Percentiles rank a stretch among this genome's conserved stretches.
Evolutionary conservation across 306 rosid genomes (phyloP).

Genomic region (Prunus persica): Prunus_persica_NCBIv2 NC_034010.1:17289501-17290000

Average conservation of each 20-base stretch:
- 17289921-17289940: constrained; percentile 25
- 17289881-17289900: background rate
- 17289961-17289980: constrained; percentile 64
- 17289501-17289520: too few relatives aligned
- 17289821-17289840: background rate
- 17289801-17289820: background rate
- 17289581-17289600: too few relatives aligned
- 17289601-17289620: too few relatives aligned
- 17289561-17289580: background rate
- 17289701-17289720: background rate
- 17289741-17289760: background rate
- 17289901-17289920: constrained; percentile 12
- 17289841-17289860: background rate
- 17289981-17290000: constrained; percentile 71
- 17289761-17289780: background rate
- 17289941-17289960: constrained; percentile 31
- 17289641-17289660: background rate
- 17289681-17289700: background rate
- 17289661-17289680: background rate
- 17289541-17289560: background rate
- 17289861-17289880: background rate
- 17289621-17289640: too few relatives aligned
- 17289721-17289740: background rate
- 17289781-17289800: background rate
- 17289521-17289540: background rate